A percentile compares a stretch with the other conserved stretches of the same genome.
Evolutionary conservation across 2,329 filamentous ascomycete genomes (phyloP).

Genomic region (Metarhizium brunneum): DNA sequence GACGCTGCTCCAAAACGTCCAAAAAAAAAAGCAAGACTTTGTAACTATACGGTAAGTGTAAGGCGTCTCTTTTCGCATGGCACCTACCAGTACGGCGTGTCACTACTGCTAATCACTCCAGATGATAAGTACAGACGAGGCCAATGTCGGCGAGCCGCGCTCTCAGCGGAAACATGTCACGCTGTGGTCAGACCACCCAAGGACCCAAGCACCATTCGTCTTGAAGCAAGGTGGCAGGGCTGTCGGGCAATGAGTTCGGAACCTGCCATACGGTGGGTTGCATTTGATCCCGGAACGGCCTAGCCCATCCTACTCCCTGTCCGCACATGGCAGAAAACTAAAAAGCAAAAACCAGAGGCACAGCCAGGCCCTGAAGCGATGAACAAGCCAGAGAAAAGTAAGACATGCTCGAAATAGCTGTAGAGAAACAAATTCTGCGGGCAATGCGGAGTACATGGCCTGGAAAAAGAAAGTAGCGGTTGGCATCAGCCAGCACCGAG

Average conservation of each 20-base stretch:
- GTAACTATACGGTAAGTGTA: background rate
- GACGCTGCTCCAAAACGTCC: background rate
- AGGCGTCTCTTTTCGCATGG: background rate
- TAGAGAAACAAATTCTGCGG: background rate
- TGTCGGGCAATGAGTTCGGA: slow-evolving; percentile 2
- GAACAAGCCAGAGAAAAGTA: background rate
- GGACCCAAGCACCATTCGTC: background rate
- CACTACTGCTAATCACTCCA: background rate
- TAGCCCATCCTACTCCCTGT: background rate
- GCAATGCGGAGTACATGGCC: background rate
- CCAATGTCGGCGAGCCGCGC: background rate
- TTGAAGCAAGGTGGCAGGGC: background rate
- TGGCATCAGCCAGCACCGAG: background rate
- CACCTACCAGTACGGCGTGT: background rate
- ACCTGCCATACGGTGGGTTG: slow-evolving; percentile 2
- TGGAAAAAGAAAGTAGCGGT: background rate
- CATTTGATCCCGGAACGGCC: background rate
- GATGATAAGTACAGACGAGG: background rate
- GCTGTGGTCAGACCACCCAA: background rate
- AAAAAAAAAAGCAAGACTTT: background rate
- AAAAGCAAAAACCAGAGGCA: background rate
- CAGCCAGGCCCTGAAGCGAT: background rate
- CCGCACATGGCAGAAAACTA: slow-evolving; percentile 1
- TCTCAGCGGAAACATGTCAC: background rate
- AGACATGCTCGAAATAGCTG: background rate